Evolutionary conservation across 441 rosid genomes (phyloP), one percentile per base, ranked within the genome.

Genomic region (Hura crepitans): DNA sequence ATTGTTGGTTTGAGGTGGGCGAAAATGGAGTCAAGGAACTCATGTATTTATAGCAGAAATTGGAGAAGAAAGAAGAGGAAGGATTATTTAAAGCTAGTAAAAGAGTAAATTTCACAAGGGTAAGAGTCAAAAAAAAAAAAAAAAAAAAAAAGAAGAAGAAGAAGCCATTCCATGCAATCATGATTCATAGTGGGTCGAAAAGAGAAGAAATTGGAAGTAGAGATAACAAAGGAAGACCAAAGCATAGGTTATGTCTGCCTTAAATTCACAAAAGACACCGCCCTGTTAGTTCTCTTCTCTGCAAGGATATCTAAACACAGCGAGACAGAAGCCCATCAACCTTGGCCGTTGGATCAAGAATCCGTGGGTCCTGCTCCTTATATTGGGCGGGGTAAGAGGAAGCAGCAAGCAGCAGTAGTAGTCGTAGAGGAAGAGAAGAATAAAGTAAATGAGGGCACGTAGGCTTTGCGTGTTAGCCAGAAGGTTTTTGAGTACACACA

Each of bases 401-500:
- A n/a, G n/a, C n/a, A n/a, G n/a, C n/a, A 57, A 57, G 39, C 10
- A 31, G 63, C 0, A 49, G 39, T 20, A 62, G 59, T 15, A 51
- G 77, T 59, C 77, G 73, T 68, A 66, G 69, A 71, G 10, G 5
- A 28, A 49, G 33, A 63, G 85, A 82, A 83, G 27, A 9, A 30
- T 8, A 8, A 33, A 39, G 12, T 86, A 85, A 85, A 83, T 78
- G 89, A 85, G 85, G 75, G 90, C 81, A 82, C 83, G 87, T 79
- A 82, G 89, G 77, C 80, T 81, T 89, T 91, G 96, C 91, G 96
- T 92, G 93, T 88, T 84, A 76, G 76, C 51, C 51, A 59, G 69
- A 73, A 75, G 80, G 87, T 77, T 83, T 83, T 81, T 74, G 85
- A 82, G 89, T 77, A 66, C 58, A 22, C 46, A 9, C 20, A 42